Percentiles rank a stretch among this genome's conserved stretches.
phyloP scores from a whole-genome alignment of 768 basidiomycete species.

The Chiua virens region DNA sequence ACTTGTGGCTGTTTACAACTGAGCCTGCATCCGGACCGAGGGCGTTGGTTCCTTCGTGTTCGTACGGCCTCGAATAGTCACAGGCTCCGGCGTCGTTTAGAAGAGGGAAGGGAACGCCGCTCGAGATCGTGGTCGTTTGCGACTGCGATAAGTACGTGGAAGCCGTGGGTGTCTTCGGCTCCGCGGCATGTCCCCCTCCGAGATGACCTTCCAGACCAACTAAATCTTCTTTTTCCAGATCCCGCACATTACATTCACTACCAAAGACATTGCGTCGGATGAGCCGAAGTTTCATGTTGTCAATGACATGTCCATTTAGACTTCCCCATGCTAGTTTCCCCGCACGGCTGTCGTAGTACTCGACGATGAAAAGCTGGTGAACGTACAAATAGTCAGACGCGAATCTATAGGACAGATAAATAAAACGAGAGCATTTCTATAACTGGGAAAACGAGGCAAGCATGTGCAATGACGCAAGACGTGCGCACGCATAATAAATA shows the following conservation, averaged over 20 bases:
- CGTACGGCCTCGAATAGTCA: constrained; percentile 19
- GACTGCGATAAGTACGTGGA: constrained; percentile 35
- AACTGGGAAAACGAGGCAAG: constrained; percentile 4
- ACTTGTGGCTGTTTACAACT: constrained; percentile 6
- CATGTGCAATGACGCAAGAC: constrained; percentile 2
- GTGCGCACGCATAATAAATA: background rate
- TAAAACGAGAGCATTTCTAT: background rate
- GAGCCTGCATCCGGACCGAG: constrained; percentile 8
- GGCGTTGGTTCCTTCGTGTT: constrained; percentile 20
- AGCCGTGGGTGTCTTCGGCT: constrained; percentile 37
- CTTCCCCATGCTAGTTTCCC: constrained; percentile 51
- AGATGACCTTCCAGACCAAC: constrained; percentile 27
- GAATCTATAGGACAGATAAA: background rate
- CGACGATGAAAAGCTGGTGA: constrained; percentile 50
- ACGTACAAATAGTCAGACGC: constrained; percentile 15
- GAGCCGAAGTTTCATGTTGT: constrained; percentile 52
- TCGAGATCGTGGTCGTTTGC: constrained; percentile 24
- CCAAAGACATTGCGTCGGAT: constrained; percentile 35
- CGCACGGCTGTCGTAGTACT: constrained; percentile 67
- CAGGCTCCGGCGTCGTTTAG: constrained; percentile 22
- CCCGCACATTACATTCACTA: constrained; percentile 19
- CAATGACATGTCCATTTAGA: constrained; percentile 49
- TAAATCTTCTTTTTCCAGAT: constrained; percentile 30
- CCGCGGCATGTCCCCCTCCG: constrained; percentile 34
- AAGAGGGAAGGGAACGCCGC: constrained; percentile 23